Percentiles rank a stretch among this genome's conserved stretches.
These are phyloP conservation scores for Kwoniella bestiolae DNA, from an alignment of 768 basidiomycete genomes.

Conservation along the genomic window DNA sequence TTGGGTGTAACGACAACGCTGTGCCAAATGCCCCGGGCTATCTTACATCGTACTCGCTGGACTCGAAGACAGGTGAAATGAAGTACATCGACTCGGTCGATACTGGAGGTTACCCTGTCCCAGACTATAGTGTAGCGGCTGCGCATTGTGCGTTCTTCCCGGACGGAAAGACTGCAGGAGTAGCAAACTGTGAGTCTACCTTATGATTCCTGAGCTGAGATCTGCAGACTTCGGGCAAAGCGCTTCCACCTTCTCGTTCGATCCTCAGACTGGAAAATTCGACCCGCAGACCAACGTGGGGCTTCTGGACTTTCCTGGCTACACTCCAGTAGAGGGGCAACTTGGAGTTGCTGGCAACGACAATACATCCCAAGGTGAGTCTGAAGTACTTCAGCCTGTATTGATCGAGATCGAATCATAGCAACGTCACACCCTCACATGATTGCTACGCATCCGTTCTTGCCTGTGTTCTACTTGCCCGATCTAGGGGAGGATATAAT, in stretches of 20 bases:
- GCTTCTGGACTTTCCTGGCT: conserved; percentile 10
- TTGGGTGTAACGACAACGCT: not conserved
- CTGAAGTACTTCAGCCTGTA: not conserved
- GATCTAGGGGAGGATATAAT: conserved; percentile 10
- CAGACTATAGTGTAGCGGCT: conserved; percentile 5
- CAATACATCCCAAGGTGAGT: conserved; percentile 13
- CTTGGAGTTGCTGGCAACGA: conserved; percentile 9
- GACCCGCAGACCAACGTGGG: conserved; percentile 7
- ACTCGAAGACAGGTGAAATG: conserved; percentile 9
- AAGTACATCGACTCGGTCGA: conserved; percentile 15
- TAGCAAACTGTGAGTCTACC: conserved; percentile 8
- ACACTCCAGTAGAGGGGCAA: conserved; percentile 11
- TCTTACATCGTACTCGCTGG: conserved; percentile 11
- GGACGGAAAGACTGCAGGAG: conserved; percentile 6
- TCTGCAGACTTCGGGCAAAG: conserved; percentile 12
- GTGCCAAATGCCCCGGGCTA: conserved; percentile 14
- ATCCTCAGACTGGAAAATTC: conserved; percentile 10
- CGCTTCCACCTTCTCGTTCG: conserved; percentile 9
- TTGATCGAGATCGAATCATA: not conserved
- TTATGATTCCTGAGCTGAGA: not conserved
- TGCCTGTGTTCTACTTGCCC: conserved; percentile 13
- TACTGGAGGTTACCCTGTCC: conserved; percentile 9
- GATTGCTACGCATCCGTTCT: conserved; percentile 10
- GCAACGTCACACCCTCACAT: conserved; percentile 14
- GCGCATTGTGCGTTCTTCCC: conserved; percentile 17